phyloP scores from a whole-genome alignment of 2,329 filamentous ascomycete genomes.

The Aspergillus phoenicis region DNA sequence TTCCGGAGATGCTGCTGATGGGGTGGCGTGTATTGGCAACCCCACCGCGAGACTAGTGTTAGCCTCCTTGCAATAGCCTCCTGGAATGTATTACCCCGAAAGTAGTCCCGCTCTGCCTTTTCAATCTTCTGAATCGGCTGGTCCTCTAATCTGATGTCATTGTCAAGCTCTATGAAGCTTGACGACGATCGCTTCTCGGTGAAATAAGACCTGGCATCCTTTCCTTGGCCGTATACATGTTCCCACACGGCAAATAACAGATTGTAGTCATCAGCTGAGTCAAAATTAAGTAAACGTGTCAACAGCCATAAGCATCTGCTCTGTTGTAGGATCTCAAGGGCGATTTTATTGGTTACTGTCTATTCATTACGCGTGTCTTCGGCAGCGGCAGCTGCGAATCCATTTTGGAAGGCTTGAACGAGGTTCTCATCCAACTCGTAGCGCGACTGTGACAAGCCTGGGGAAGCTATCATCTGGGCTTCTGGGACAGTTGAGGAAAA shows the following conservation, averaged over 20 bases:
- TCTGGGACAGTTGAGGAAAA: slow-evolving; percentile 27
- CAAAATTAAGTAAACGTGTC: slow-evolving; percentile 23
- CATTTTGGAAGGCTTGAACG: slow-evolving; percentile 10
- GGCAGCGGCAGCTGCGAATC: slow-evolving; percentile 9
- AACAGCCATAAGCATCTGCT: slow-evolving; percentile 20
- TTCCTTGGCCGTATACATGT: not conserved
- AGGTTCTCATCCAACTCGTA: slow-evolving; percentile 19
- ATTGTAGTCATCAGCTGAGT: slow-evolving; percentile 21
- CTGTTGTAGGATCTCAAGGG: slow-evolving; percentile 13
- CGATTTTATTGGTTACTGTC: slow-evolving; percentile 13
- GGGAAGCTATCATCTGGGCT: slow-evolving; percentile 20
- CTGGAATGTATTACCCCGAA: not conserved
- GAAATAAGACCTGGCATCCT: slow-evolving; percentile 14
- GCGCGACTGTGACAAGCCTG: slow-evolving; percentile 26
- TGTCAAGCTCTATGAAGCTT: slow-evolving; percentile 15
- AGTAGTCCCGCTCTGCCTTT: not conserved
- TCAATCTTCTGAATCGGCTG: not conserved
- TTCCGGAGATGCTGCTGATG: not conserved
- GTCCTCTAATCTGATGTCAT: slow-evolving; percentile 13
- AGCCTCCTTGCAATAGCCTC: not conserved
- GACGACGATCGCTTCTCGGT: slow-evolving; percentile 10
- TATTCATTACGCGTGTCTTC: not conserved
- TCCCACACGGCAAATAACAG: slow-evolving; percentile 23
- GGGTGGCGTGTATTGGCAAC: not conserved
- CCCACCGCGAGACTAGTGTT: not conserved